These are phyloP conservation scores for Phytophthora sojae DNA, from an alignment of 352 stramenopile genomes.

Conservation along the genomic window DNA sequence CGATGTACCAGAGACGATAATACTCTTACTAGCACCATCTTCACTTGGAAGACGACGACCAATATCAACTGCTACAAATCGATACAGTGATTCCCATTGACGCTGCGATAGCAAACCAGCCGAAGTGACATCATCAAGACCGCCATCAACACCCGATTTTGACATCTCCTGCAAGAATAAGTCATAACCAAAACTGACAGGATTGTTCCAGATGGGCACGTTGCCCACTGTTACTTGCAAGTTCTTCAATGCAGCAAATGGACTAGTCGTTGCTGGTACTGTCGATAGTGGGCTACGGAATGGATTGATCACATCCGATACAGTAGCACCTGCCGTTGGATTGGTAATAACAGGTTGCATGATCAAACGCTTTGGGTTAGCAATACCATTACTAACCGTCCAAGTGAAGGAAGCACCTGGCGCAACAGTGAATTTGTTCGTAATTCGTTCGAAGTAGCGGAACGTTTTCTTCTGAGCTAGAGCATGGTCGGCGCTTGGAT, in stretches of 20 bases:
- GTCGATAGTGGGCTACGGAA: constrained; percentile 13
- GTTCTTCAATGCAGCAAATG: constrained; percentile 6
- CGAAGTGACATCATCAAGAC: not conserved
- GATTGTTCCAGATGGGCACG: not conserved
- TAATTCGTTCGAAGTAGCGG: constrained; percentile 28
- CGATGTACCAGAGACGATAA: constrained; percentile 15
- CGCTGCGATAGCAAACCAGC: not conserved
- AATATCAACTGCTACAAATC: not conserved
- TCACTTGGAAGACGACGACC: constrained; percentile 12
- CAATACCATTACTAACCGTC: not conserved
- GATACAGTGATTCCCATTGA: not conserved
- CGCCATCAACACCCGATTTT: constrained; percentile 4
- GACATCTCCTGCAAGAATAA: not conserved
- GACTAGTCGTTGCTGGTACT: constrained; percentile 25
- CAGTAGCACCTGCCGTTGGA: not conserved
- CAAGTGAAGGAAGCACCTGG: not conserved
- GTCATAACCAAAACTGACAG: not conserved
- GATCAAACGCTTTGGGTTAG: not conserved
- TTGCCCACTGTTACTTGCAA: constrained; percentile 1
- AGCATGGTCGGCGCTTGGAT: constrained; percentile 18
- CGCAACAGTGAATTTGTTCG: constrained; percentile 25
- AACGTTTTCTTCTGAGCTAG: constrained; percentile 3
- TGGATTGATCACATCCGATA: constrained; percentile 26
- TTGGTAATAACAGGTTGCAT: constrained; percentile 2
- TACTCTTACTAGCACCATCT: constrained; percentile 9